These are phyloP conservation scores for Epichloe bromicola DNA, from an alignment of 2,329 filamentous ascomycete species.

Conservation along the genomic window DNA sequence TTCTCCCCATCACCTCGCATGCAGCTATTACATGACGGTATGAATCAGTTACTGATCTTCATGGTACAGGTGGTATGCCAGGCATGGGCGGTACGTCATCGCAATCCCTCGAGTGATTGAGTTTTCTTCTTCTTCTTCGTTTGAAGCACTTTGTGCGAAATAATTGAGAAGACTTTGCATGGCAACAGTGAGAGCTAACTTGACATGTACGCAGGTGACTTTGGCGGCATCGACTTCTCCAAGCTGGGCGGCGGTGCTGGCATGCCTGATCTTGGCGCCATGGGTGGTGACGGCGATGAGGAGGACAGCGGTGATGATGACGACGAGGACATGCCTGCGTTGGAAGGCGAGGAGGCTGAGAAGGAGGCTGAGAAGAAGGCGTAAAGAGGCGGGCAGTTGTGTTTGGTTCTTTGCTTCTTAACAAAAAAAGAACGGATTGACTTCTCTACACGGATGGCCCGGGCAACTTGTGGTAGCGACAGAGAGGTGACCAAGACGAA, in stretches of 20 bases:
- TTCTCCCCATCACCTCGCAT: background rate
- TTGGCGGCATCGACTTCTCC: constrained; percentile 85
- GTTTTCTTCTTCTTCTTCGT: background rate
- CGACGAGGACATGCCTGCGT: constrained; percentile 72
- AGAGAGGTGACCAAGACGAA: background rate
- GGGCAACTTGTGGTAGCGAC: background rate
- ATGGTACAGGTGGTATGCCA: constrained; percentile 35
- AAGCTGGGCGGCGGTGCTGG: constrained; percentile 54
- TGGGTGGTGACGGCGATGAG: constrained; percentile 34
- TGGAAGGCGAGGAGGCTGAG: constrained; percentile 39
- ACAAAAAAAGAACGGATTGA: background rate
- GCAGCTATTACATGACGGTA: background rate
- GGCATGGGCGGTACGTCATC: constrained; percentile 35
- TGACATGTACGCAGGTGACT: constrained; percentile 41
- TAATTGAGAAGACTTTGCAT: background rate
- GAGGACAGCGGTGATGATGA: constrained; percentile 43
- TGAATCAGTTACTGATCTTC: background rate
- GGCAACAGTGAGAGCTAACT: background rate
- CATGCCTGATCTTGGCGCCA: constrained; percentile 21
- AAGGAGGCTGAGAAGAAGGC: constrained; percentile 29
- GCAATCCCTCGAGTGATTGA: background rate
- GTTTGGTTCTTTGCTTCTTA: background rate
- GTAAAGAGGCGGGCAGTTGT: constrained; percentile 10
- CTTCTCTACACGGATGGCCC: background rate
- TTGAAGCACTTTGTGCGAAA: background rate